Percentiles rank a stretch among this genome's conserved stretches.
phyloP scores from a whole-genome alignment of 2,329 filamentous ascomycete genomes.

The Colletotrichum tropicale region DNA sequence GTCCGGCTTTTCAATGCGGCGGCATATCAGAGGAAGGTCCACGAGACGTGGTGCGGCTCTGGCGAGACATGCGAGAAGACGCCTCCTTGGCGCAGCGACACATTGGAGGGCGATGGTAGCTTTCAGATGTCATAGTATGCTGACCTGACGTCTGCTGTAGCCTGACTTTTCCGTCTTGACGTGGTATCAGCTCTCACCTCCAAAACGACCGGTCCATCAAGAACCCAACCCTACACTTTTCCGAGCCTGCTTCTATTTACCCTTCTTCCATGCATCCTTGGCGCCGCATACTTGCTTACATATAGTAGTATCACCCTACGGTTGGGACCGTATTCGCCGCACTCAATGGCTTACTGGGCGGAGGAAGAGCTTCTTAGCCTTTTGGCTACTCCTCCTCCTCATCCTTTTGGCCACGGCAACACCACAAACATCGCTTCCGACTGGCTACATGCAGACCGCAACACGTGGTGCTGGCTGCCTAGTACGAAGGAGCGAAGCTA shows the following conservation, averaged over 20 bases:
- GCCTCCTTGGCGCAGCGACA: background rate
- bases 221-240: background rate
- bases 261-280: background rate
- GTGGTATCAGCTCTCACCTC: background rate
- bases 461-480: background rate
- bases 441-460: background rate
- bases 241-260: background rate
- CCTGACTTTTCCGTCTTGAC: background rate
- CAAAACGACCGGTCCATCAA: background rate
- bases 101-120: background rate
- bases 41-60: background rate
- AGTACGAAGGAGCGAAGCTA: background rate
- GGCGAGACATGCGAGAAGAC: background rate
- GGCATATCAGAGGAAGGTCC: background rate
- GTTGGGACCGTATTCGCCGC: background rate
- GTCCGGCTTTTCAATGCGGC: background rate
- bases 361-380: background rate
- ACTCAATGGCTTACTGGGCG: background rate
- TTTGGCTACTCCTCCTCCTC: background rate
- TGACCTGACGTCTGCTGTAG: background rate
- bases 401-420: background rate
- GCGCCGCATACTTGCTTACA: background rate
- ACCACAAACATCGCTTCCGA: background rate
- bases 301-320: background rate
- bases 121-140: background rate